phyloP scores from a whole-genome alignment of 257 asterid species.

The Eustoma russellianum region DNA sequence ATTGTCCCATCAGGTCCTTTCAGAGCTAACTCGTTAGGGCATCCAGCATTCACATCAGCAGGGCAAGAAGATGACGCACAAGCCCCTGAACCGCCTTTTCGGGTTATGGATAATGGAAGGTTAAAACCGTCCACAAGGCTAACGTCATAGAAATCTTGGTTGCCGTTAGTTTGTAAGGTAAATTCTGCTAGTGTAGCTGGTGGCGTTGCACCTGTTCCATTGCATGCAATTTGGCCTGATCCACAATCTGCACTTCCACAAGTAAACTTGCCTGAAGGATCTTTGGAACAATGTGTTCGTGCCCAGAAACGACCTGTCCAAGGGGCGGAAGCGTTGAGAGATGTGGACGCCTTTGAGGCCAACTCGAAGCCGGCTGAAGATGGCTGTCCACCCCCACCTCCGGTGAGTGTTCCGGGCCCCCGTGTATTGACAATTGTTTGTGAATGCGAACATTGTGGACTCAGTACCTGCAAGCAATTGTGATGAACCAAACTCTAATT shows the following conservation, averaged over 20 bases:
- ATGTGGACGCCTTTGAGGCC: neutral
- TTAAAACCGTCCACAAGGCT: constrained; percentile 52
- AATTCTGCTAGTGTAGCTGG: constrained; percentile 35
- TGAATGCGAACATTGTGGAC: neutral
- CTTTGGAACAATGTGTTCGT: neutral
- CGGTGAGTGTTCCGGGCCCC: constrained; percentile 6
- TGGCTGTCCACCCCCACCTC: neutral
- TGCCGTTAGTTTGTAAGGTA: constrained; percentile 20
- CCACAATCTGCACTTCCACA: constrained; percentile 9
- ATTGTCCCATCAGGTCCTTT: constrained; percentile 4
- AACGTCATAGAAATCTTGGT: constrained; percentile 33
- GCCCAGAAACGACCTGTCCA: constrained; percentile 10
- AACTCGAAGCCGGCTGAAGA: constrained; percentile 7
- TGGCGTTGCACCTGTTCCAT: constrained; percentile 25
- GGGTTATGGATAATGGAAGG: constrained; percentile 20
- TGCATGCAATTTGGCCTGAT: constrained; percentile 18
- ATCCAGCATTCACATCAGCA: constrained; percentile 13
- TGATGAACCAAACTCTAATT: too few species aligned
- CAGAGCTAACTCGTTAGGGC: constrained; percentile 28
- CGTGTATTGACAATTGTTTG: constrained; percentile 5
- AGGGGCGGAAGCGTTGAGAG: neutral
- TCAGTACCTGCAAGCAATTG: neutral
- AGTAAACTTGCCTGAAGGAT: neutral
- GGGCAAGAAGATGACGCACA: constrained; percentile 15
- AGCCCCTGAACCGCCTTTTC: neutral